A percentile compares a stretch with the other conserved stretches of the same genome.
Conservation (phyloP, 306 rosid genomes). For the Vicia faba region DNA sequence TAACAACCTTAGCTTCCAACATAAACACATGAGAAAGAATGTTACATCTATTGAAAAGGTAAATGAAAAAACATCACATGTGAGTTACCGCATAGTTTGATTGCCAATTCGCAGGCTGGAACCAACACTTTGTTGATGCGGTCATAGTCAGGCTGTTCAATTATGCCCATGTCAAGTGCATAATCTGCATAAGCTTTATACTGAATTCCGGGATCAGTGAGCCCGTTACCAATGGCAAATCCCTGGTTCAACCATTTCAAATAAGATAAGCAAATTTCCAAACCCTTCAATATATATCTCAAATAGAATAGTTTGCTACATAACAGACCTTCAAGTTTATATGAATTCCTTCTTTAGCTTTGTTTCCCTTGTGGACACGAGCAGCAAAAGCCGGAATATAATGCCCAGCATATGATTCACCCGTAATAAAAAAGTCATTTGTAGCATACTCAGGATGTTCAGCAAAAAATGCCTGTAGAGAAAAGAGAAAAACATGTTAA, state of each 20-base stretch:
- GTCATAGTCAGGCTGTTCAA: conserved; percentile 61
- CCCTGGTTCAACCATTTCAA: conserved; percentile 69
- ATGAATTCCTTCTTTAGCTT: conserved; percentile 93
- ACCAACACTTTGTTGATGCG: conserved; percentile 68
- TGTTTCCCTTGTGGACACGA: conserved; percentile 88
- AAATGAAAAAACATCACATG: conserved; percentile 22
- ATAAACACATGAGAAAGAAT: too few species aligned
- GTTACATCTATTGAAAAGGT: too few species aligned
- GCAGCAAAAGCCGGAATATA: conserved; percentile 98
- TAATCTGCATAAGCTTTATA: conserved; percentile 86
- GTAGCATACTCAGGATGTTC: conserved; percentile 77
- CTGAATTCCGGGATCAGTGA: conserved; percentile 93
- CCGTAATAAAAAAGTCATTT: conserved; percentile 91
- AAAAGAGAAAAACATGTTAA: conserved; percentile 26
- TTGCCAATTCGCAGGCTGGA: conserved; percentile 84
- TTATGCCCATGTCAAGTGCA: conserved; percentile 84
- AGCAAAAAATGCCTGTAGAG: conserved; percentile 71
- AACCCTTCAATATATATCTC: background rate
- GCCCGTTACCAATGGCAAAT: conserved; percentile 97
- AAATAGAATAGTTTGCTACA: conserved; percentile 5
- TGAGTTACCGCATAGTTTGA: conserved; percentile 78
- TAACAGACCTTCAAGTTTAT: conserved; percentile 79
- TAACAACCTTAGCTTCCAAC: too few species aligned
- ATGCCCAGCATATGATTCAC: conserved; percentile 98
- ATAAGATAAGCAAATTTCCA: conserved; percentile 21